A percentile compares a stretch with the other conserved stretches of the same genome.
Evolutionary conservation across 2,329 filamentous ascomycete species (phyloP).

Genomic region (Volutella citrinella): DNA sequence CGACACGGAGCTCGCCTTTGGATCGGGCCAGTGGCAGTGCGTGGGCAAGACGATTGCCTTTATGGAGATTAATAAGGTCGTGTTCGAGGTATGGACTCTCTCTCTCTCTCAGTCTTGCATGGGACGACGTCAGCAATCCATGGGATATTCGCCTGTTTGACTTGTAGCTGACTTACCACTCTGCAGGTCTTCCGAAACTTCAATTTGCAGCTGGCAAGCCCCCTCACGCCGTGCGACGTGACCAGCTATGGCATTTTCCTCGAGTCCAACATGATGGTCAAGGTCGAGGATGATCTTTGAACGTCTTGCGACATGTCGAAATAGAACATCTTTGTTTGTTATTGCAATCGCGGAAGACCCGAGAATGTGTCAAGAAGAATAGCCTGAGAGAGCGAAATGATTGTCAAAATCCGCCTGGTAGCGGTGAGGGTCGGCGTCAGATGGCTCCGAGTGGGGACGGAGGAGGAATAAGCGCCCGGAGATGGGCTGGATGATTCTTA

Average conservation of each 20-base stretch:
- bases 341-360: too few relatives aligned
- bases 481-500: constrained; percentile 6
- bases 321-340: too few relatives aligned
- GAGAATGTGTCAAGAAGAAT: too few relatives aligned
- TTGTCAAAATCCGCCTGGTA: constrained; percentile 59
- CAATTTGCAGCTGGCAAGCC: neutral
- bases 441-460: constrained; percentile 17
- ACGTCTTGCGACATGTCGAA: too few relatives aligned
- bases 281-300: too few relatives aligned
- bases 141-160: neutral
- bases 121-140: too few relatives aligned
- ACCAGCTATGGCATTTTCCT: neutral
- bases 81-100: constrained; percentile 43
- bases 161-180: neutral
- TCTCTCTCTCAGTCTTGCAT: too few relatives aligned
- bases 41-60: constrained; percentile 40
- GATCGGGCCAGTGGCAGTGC: constrained; percentile 40
- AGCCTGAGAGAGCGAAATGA: constrained; percentile 43
- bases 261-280: neutral
- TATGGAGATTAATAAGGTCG: constrained; percentile 41
- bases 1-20: constrained; percentile 41
- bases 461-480: constrained; percentile 18
- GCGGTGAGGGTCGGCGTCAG: constrained; percentile 39
- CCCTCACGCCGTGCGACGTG: neutral
- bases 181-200: constrained; percentile 1